phyloP scores from a whole-genome alignment of 495 filamentous ascomycete genomes.

The Bacidia gigantensis region DNA sequence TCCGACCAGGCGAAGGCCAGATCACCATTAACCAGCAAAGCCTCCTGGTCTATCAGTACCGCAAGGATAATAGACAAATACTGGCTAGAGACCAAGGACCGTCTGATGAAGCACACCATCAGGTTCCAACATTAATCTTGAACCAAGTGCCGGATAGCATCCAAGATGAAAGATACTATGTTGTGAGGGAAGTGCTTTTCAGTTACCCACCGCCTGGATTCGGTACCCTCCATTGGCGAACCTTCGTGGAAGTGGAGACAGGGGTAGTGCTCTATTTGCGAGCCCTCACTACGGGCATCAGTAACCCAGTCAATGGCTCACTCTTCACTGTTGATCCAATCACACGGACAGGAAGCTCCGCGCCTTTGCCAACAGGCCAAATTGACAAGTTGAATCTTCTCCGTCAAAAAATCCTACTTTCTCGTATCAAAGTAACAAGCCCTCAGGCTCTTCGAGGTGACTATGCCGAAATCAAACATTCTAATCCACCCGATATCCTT shows the following conservation, averaged over 20 bases:
- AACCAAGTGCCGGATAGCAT: not conserved
- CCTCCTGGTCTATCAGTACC: not conserved
- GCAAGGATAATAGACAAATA: not conserved
- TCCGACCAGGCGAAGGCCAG: not conserved
- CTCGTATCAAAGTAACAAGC: not conserved
- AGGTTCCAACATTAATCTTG: not conserved
- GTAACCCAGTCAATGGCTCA: not conserved
- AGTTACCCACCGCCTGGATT: not conserved
- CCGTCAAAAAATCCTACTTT: not conserved
- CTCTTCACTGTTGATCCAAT: not conserved
- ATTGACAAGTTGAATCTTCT: not conserved
- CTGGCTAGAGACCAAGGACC: not conserved
- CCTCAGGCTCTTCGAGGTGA: not conserved
- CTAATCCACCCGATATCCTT: not conserved
- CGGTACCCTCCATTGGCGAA: not conserved
- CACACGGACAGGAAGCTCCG: not conserved
- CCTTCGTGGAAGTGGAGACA: not conserved
- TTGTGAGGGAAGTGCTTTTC: not conserved
- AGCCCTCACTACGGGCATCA: not conserved
- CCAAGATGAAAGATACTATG: not conserved
- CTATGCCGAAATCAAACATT: not conserved
- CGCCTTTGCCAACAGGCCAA: not conserved
- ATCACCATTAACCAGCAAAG: not conserved
- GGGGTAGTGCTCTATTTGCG: not conserved
- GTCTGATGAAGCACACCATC: not conserved